Conservation (phyloP, 495 filamentous ascomycete genomes). For the Penicillium antarcticum region DNA sequence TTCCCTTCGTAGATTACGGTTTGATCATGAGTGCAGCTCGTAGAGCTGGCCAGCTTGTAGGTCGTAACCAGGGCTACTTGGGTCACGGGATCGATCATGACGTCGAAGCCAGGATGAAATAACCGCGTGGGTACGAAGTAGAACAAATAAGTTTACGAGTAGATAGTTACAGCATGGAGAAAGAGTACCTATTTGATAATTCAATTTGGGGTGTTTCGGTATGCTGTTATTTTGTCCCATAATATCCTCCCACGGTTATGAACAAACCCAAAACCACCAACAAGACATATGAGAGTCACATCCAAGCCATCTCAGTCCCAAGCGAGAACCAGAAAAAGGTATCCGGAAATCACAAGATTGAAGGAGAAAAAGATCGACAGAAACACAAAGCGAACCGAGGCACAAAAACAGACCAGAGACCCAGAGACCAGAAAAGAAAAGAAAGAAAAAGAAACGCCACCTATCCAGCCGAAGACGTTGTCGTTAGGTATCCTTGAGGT, state of each 20-base stretch:
- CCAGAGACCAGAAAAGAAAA: conserved; percentile 11
- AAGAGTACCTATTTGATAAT: background rate
- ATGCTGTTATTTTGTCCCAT: background rate
- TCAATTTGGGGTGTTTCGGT: background rate
- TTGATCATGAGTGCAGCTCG: background rate
- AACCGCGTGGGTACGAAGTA: too few relatives aligned
- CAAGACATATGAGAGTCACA: too few relatives aligned
- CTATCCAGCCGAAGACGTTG: background rate
- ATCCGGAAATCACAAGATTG: background rate
- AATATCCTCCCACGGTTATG: background rate
- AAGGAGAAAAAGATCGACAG: background rate
- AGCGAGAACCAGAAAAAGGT: too few relatives aligned
- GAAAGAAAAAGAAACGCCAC: conserved; percentile 10
- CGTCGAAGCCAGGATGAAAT: too few relatives aligned
- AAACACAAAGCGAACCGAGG: too few relatives aligned
- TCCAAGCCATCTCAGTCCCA: too few relatives aligned
- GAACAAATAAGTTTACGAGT: too few relatives aligned
- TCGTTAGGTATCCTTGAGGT: conserved; percentile 11
- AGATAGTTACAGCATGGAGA: too few relatives aligned
- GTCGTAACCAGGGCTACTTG: too few relatives aligned
- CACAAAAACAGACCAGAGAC: background rate
- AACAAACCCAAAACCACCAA: background rate
- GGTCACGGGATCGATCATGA: too few relatives aligned
- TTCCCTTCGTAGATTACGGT: conserved; percentile 12
- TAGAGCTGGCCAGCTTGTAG: too few relatives aligned